Base-by-base conservation (phyloP, 75 land plant species). In the Pseudotsuga menziesii region DNA sequence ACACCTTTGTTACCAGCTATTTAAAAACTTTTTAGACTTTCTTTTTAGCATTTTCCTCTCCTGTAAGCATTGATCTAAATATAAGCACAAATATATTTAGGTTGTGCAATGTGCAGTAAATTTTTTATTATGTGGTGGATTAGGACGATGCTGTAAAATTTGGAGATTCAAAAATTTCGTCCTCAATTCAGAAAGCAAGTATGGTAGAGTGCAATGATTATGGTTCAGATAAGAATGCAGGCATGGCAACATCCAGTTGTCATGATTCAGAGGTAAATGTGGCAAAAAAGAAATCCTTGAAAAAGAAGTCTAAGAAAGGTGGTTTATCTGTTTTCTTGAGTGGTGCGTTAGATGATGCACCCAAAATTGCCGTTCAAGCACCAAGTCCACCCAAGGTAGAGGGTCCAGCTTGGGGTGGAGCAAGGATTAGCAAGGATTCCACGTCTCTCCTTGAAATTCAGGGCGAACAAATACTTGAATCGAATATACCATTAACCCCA, bases 361-460 rank as follows among this genome's bases (percentile, higher is more conserved):
- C 90, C 1, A 78, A 82, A 78, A 58, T 76, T 11, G 77, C 64
- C 63, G 72, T 70, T 54, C 86, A 84, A 2, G 82, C 84, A 78
- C 86, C 87, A 44, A 76, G 88, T 41, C 69, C 83, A 36, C 89
- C 93, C 11, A 92, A 91, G 80, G 78, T 36, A 70, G 98, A 97
- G 23, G 95, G 95, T 11, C 99, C 99, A 61, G 99, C 95, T 12
- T 97, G 99, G 99, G 99, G 99, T 72, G 99, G 98, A n/a, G 85
- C 83, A 57, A 89, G 85, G 63, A 48, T 89, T 60, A 32, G 81
- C 17, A 89, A 88, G 52, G 88, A 85, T 6, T 35, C 83, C 11
- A 52, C 93, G 12, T 91, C 98, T 55, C 90, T 97, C 3, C 93
- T 90, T 72, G 95, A 83, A 15, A 97, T 97, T 57, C 99, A 87